phyloP scores from a whole-genome alignment of 2,329 filamentous ascomycete genomes.

The Cytospora leucostoma region DNA sequence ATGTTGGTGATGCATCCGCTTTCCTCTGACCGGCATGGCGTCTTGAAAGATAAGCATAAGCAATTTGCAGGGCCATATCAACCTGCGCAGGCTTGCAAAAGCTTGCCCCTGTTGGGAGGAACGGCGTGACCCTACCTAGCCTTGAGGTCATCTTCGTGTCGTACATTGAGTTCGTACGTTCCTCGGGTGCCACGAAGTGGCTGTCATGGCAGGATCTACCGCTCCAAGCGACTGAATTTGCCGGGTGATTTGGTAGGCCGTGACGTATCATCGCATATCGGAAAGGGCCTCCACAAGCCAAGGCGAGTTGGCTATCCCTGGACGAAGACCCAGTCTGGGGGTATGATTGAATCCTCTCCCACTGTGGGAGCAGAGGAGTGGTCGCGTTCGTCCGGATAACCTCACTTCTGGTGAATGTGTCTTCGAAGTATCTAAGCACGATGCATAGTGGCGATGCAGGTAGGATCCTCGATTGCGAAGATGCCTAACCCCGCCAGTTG shows the following conservation, averaged over 20 bases:
- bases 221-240: not conserved
- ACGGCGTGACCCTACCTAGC: conserved; percentile 7
- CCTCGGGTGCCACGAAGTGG: not conserved
- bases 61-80: conserved; percentile 3
- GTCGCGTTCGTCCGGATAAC: not conserved
- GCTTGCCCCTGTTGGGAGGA: conserved; percentile 1
- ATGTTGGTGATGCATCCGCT: conserved; percentile 7
- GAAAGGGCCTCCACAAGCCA: not conserved
- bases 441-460: not conserved
- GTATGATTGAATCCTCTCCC: not conserved
- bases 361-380: not conserved
- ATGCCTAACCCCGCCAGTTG: not conserved
- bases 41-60: not conserved
- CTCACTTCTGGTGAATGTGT: not conserved
- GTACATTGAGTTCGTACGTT: not conserved
- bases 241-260: not conserved
- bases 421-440: not conserved
- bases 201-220: conserved; percentile 1
- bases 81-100: not conserved
- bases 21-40: not conserved
- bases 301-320: not conserved
- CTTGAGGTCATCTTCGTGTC: conserved; percentile 14
- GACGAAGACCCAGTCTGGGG: not conserved
- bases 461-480: not conserved
- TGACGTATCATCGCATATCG: not conserved